phyloP scores from a whole-genome alignment of 2,329 filamentous ascomycete species.

The Camillea tinctor region DNA sequence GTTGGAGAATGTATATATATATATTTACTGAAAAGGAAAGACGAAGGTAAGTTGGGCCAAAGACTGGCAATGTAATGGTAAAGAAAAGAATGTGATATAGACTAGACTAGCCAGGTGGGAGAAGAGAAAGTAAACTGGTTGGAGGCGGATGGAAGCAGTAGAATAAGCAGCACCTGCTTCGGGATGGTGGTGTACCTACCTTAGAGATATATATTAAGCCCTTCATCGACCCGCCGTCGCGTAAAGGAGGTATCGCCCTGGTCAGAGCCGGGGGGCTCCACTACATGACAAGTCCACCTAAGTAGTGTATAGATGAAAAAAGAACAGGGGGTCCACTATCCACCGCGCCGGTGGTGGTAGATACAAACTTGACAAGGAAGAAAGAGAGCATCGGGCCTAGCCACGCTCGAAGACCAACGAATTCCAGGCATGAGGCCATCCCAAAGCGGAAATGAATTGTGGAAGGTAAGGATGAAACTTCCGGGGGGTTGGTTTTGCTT shows the following conservation, averaged over 20 bases:
- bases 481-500: conserved; percentile 4
- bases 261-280: conserved; percentile 5
- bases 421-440: conserved; percentile 13
- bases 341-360: background rate
- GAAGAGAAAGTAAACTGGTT: conserved; percentile 25
- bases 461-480: conserved; percentile 23
- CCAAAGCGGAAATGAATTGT: conserved; percentile 20
- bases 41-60: conserved; percentile 17
- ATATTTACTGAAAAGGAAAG: conserved; percentile 18
- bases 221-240: conserved; percentile 9
- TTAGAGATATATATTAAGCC: conserved; percentile 28
- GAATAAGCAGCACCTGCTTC: conserved; percentile 13
- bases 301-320: background rate
- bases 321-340: background rate
- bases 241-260: conserved; percentile 4
- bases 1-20: conserved; percentile 15
- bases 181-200: conserved; percentile 13
- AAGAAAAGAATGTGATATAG: conserved; percentile 28
- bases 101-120: conserved; percentile 28
- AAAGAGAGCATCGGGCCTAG: conserved; percentile 1
- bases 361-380: background rate
- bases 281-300: conserved; percentile 5
- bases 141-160: conserved; percentile 16
- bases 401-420: conserved; percentile 20
- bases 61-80: conserved; percentile 14